Evolutionary conservation across 352 stramenopile species (phyloP), one percentile per base, ranked within the genome.

Genomic region (Globisporangium nagaii): DNA sequence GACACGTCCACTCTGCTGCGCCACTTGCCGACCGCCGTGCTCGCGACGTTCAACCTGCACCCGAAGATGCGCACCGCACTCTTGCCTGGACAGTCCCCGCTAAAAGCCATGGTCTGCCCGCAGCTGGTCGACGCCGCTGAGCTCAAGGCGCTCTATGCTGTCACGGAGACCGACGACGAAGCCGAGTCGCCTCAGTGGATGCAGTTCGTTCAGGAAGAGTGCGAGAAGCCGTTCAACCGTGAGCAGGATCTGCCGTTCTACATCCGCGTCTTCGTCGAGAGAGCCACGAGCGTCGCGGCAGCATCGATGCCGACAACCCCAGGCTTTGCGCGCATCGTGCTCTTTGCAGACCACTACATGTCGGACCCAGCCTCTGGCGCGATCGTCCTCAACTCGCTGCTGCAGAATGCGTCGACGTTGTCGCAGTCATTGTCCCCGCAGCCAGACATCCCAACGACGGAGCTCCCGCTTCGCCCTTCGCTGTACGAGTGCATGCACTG

Each of bases 311-410:
- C n/a, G 36, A 35, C 10, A 28, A 27, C 65, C 0, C 58, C 65
- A 25, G 59, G 56, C 0, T 78, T 84, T 31, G 73, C 72, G 11
- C 70, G 67, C 12, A 49, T 84, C 45, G 43, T 84, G 19, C 48
- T 87, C 42, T 71, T 84, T 19, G 59, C 73, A 0, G 76, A 87
- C 42, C 71, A 82, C 45, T 85, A 80, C 68, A 87, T 87, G 76
- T 75, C 73, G 5, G 76, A 87, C 42, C 36, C 64, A 4, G 69
- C 50, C 0, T 85, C 76, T 0, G 73, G 73, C 12, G 43, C 53
- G 4, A 64, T 80, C 34, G 65, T 87, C 20, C 48, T 85, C 11
- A 77, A 84, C 25, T 59, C 79, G 32, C 56, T 76, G 12, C 61
- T 87, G 15, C 48, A 79, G 28, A 72, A 74, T 32, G 66, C 66